Evolutionary conservation across 345 rosid species (phyloP).

Genomic region (Dimocarpus longan): DNA sequence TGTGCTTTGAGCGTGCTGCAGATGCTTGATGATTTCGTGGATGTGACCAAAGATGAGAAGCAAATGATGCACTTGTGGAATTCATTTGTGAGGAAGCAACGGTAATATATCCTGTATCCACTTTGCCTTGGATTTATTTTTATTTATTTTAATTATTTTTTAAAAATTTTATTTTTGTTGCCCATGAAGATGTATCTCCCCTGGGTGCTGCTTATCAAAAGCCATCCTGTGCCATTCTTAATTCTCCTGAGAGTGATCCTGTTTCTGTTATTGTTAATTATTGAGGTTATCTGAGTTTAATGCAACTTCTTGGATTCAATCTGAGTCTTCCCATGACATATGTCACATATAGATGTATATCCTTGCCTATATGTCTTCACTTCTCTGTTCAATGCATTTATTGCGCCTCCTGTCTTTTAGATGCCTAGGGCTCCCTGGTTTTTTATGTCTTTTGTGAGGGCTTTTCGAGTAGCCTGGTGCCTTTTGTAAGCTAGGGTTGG

Average conservation of each 20-base stretch:
- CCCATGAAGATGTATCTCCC: neutral
- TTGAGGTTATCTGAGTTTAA: neutral
- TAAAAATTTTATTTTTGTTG: neutral
- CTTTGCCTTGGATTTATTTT: neutral
- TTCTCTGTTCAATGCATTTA: neutral
- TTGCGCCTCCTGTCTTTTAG: neutral
- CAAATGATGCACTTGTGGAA: slow-evolving; percentile 99
- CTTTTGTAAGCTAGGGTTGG: too few relatives aligned
- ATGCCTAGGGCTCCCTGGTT: too few relatives aligned
- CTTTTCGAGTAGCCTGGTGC: too few relatives aligned
- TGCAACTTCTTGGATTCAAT: neutral
- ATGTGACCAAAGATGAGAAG: slow-evolving; percentile 95
- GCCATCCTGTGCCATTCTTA: neutral
- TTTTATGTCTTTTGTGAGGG: neutral
- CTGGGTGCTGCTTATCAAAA: neutral
- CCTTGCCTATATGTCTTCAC: neutral
- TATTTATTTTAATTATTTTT: too few relatives aligned
- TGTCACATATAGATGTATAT: too few relatives aligned
- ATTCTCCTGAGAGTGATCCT: neutral
- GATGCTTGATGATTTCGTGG: slow-evolving; percentile 99
- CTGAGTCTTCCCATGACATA: too few relatives aligned
- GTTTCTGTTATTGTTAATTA: neutral
- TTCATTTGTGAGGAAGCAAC: slow-evolving; percentile 94
- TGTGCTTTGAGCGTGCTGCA: too few relatives aligned
- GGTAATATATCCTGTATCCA: slow-evolving; percentile 46